Conservation (phyloP, 2,329 filamentous ascomycete genomes). For the Ilyonectria robusta region DNA sequence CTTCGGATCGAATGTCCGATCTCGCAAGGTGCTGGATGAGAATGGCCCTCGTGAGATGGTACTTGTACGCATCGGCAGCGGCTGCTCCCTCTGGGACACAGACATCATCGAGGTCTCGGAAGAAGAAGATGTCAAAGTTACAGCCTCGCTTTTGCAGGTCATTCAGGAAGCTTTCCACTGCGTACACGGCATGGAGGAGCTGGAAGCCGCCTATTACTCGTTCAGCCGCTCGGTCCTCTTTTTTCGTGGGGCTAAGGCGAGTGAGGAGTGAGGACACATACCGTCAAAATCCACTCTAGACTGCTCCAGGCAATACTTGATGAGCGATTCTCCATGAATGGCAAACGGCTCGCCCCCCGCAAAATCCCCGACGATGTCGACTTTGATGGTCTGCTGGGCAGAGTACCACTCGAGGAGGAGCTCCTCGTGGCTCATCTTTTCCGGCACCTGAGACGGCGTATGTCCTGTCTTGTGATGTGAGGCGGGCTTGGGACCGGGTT, state of each 20-base stretch:
- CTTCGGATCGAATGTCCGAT: slow-evolving; percentile 38
- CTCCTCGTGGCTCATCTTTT: neutral
- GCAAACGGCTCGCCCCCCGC: slow-evolving; percentile 81
- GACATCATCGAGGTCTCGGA: slow-evolving; percentile 68
- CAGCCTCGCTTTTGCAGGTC: slow-evolving; percentile 75
- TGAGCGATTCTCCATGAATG: slow-evolving; percentile 81
- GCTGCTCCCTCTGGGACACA: slow-evolving; percentile 64
- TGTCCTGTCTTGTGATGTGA: neutral
- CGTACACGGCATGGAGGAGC: slow-evolving; percentile 78
- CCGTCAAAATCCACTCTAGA: slow-evolving; percentile 73
- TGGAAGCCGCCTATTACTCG: slow-evolving; percentile 71
- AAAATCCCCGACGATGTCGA: slow-evolving; percentile 83
- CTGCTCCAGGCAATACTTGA: slow-evolving; percentile 74
- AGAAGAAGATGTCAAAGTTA: slow-evolving; percentile 80
- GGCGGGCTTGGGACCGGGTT: neutral
- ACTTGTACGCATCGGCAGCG: slow-evolving; percentile 59
- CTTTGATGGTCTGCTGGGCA: slow-evolving; percentile 37
- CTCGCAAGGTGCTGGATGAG: slow-evolving; percentile 73
- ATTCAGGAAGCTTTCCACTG: slow-evolving; percentile 76
- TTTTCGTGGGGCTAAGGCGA: neutral
- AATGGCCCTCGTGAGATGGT: slow-evolving; percentile 72
- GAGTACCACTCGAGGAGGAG: slow-evolving; percentile 30
- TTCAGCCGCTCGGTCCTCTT: neutral
- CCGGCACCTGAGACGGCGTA: neutral
- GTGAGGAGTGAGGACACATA: slow-evolving; percentile 43